phyloP scores from a whole-genome alignment of 805 yeast genomes.

The Candida boleticola region DNA sequence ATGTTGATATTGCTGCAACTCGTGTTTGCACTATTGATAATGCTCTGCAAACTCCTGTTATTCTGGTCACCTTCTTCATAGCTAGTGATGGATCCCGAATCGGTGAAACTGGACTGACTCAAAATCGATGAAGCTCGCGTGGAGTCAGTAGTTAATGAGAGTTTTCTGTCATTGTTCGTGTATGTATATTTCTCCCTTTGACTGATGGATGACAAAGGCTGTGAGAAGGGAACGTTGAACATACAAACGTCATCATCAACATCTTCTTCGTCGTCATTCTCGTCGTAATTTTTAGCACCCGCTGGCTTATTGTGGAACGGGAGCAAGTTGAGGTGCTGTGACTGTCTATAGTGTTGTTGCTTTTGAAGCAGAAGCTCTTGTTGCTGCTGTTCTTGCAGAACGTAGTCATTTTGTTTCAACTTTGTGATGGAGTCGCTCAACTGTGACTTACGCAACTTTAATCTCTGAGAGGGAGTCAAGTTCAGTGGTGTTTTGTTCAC shows the following conservation, averaged over 20 bases:
- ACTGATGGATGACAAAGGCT: conserved; percentile 44
- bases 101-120: conserved; percentile 27
- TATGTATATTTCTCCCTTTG: conserved; percentile 31
- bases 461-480: conserved; percentile 30
- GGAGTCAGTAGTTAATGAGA: conserved; percentile 30
- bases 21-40: background rate
- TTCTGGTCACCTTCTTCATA: conserved; percentile 5
- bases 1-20: conserved; percentile 7
- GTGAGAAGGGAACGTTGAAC: conserved; percentile 65
- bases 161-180: conserved; percentile 17
- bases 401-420: conserved; percentile 9
- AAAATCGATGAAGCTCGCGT: conserved; percentile 47
- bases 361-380: background rate
- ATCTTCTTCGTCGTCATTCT: conserved; percentile 11
- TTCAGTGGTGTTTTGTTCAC: conserved; percentile 23
- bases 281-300: background rate
- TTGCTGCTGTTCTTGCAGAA: background rate
- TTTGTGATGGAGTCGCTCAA: conserved; percentile 22
- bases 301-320: background rate
- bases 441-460: conserved; percentile 23
- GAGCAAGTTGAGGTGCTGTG: background rate
- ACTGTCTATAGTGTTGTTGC: background rate
- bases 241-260: conserved; percentile 44
- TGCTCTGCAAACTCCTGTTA: conserved; percentile 4
- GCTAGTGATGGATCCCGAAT: conserved; percentile 10